phyloP scores from a whole-genome alignment of 768 basidiomycete genomes.

The Pleurotus eryngii region DNA sequence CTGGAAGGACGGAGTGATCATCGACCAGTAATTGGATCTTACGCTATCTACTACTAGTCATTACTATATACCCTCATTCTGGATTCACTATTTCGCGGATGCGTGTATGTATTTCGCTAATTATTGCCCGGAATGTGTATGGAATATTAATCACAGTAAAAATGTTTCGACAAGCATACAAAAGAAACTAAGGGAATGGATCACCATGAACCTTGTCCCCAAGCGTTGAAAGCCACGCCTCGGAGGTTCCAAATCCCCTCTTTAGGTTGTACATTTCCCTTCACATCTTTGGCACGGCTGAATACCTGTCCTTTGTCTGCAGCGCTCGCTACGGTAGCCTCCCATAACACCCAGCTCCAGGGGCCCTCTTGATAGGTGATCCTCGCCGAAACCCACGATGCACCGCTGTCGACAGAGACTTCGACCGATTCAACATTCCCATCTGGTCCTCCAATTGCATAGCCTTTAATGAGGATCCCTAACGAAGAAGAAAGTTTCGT shows the following conservation, averaged over 20 bases:
- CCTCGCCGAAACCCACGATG: conserved; percentile 45
- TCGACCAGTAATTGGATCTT: conserved; percentile 79
- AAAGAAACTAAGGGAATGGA: background rate
- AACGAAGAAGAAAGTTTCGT: conserved; percentile 21
- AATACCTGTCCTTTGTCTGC: conserved; percentile 32
- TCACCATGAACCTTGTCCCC: conserved; percentile 42
- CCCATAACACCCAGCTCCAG: conserved; percentile 80
- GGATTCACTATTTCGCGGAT: background rate
- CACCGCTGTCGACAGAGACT: conserved; percentile 48
- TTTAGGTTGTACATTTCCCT: conserved; percentile 45
- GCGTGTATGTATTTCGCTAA: no score
- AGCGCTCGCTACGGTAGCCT: conserved; percentile 38
- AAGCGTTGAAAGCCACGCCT: conserved; percentile 57
- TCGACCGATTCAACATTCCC: conserved; percentile 49
- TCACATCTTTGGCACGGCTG: conserved; percentile 51
- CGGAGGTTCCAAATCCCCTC: conserved; percentile 62
- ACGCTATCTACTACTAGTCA: conserved; percentile 59
- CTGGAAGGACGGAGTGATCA: conserved; percentile 83
- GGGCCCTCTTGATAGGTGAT: conserved; percentile 59
- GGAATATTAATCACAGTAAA: no score
- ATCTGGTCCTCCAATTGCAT: conserved; percentile 45
- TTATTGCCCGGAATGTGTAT: no score
- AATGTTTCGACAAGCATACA: no score
- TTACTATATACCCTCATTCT: conserved; percentile 1
- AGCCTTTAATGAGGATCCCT: conserved; percentile 49